Evolutionary conservation across 1,284 basidiomycete genomes (phyloP).

Genomic region (Marasmius fiardii): DNA sequence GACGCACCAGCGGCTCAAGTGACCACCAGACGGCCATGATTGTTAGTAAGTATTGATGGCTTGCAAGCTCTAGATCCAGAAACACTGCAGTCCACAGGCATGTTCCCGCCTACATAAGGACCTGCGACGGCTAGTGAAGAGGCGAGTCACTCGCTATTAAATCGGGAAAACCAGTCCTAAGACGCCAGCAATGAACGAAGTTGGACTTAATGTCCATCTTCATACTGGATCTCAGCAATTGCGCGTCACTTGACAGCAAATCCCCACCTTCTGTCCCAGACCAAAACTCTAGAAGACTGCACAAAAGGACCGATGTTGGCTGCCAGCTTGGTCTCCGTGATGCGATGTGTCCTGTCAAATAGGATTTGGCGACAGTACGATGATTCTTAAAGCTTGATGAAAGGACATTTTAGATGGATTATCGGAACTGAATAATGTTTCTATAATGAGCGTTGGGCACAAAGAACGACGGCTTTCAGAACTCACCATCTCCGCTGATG

Average conservation of each 20-base stretch:
- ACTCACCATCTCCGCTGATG: too few relatives aligned
- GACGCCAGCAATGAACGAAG: slow-evolving; percentile 65
- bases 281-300: slow-evolving; percentile 62
- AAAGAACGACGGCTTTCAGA: too few relatives aligned
- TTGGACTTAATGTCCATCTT: slow-evolving; percentile 73
- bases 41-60: slow-evolving; percentile 62
- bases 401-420: too few relatives aligned
- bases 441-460: too few relatives aligned
- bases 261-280: slow-evolving; percentile 56
- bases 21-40: slow-evolving; percentile 68
- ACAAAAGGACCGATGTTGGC: slow-evolving; percentile 57
- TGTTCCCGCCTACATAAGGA: slow-evolving; percentile 64
- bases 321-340: too few relatives aligned
- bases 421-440: too few relatives aligned
- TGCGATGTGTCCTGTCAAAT: too few relatives aligned
- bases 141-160: slow-evolving; percentile 47
- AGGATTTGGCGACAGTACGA: too few relatives aligned
- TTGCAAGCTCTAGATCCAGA: slow-evolving; percentile 59
- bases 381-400: too few relatives aligned
- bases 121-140: slow-evolving; percentile 55
- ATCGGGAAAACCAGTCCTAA: slow-evolving; percentile 63
- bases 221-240: not conserved
- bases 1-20: slow-evolving; percentile 54
- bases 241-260: not conserved
- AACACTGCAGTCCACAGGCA: slow-evolving; percentile 81